Percentiles rank a stretch among this genome's conserved stretches.
Evolutionary conservation across 2,329 filamentous ascomycete genomes (phyloP).

Genomic region (Leptographium wingfieldii): DNA sequence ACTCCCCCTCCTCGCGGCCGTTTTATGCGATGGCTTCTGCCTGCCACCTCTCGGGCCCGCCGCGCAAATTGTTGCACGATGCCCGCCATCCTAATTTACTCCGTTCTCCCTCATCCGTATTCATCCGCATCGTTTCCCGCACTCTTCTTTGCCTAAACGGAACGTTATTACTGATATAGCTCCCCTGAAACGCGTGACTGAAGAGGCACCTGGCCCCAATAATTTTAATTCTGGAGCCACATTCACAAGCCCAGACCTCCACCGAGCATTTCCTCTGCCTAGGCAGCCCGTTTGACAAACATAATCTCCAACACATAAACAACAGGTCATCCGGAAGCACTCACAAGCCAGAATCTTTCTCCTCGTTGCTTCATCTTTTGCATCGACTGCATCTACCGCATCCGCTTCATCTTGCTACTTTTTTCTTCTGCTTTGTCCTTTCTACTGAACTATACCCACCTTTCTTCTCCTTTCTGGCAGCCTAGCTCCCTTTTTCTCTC

Average conservation of each 20-base stretch:
- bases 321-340: neutral
- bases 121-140: neutral
- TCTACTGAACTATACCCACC: neutral
- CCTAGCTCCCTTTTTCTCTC: neutral
- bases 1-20: neutral
- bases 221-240: slow-evolving; percentile 10
- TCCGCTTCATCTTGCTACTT: neutral
- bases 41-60: neutral
- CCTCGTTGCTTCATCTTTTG: neutral
- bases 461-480: neutral
- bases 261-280: neutral
- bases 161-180: neutral
- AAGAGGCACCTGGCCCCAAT: slow-evolving; percentile 2
- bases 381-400: neutral
- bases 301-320: neutral
- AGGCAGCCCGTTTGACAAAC: neutral
- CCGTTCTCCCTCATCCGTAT: slow-evolving; percentile 1
- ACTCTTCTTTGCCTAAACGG: slow-evolving; percentile 2
- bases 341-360: neutral
- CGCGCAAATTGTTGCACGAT: neutral
- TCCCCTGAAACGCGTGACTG: slow-evolving; percentile 9
- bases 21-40: neutral
- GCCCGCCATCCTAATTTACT: neutral
- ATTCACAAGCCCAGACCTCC: neutral
- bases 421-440: neutral